Conservation (phyloP, 768 basidiomycete species). For the Crucibulum laeve region DNA sequence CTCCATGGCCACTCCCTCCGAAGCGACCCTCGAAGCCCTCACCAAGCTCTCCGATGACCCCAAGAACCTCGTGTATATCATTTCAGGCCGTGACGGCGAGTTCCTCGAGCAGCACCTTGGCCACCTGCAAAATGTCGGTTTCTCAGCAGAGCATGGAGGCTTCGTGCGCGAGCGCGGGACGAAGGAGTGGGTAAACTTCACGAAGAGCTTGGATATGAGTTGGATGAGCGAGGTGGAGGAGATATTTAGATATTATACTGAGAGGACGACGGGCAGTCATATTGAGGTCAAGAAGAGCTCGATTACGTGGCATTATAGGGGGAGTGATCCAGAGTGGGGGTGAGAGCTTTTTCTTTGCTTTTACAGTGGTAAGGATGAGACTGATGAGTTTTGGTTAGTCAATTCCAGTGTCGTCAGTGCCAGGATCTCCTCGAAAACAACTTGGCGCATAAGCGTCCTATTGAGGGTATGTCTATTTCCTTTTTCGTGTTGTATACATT, state of each 20-base stretch:
- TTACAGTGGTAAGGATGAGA: constrained; percentile 1
- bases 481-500: background rate
- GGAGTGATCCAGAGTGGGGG: constrained; percentile 95
- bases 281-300: constrained; percentile 97
- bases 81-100: constrained; percentile 90
- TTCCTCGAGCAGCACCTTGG: constrained; percentile 94
- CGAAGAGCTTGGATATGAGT: constrained; percentile 90
- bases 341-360: constrained; percentile 30
- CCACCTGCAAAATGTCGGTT: constrained; percentile 75
- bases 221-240: constrained; percentile 97
- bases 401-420: constrained; percentile 95
- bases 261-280: constrained; percentile 93
- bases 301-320: constrained; percentile 97
- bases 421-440: constrained; percentile 96
- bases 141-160: constrained; percentile 94
- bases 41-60: constrained; percentile 72
- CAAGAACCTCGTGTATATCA: constrained; percentile 91
- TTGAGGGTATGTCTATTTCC: constrained; percentile 60
- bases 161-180: constrained; percentile 77
- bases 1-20: constrained; percentile 78
- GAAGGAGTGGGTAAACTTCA: constrained; percentile 79
- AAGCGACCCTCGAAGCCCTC: constrained; percentile 71
- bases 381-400: constrained; percentile 30
- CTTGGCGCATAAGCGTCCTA: constrained; percentile 86
- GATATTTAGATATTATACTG: constrained; percentile 95